Base-by-base conservation (phyloP, 192 early-diverging fungal genomes). In the Podila verticillata region DNA sequence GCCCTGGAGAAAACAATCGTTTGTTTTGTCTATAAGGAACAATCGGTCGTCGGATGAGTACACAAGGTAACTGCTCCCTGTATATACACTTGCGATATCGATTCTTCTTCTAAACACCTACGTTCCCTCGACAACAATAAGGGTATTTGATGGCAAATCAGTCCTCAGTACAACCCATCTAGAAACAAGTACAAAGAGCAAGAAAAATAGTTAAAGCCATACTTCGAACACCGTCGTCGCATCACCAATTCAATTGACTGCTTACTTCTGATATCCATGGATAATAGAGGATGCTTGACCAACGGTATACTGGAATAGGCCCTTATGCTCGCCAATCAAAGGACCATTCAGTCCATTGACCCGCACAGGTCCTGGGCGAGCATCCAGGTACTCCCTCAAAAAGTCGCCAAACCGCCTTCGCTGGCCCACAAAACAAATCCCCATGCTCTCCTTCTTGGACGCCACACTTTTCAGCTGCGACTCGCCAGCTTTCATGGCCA, bases 371-470 rank as follows among this genome's bases (percentile, higher is more conserved):
- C 82, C 81, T 1, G 70, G 74, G n/a, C 48, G 48, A 3, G 24
- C 8, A 13, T 70, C 62, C 59, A 83, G 29, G 48, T 79, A 84
- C 77, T 86, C 71, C 75, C 83, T 86, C 36, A 96, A 66, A 67
- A 99, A 97, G 20, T 91, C 87, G 7, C 91, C 87, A 83, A 96
- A 99, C 30, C 81, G 75, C 2, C 84, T 84, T 3, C 91, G 87
- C 69, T 96, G 91, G 7, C 96, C 96, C 5, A 99, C 91, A 88
- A 99, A 97, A 65, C 97, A 99, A 22, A 99, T 95, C 0, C 97
- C 97, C 95, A 96, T 96, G 73, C 94, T 96, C 75, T 99, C 97
- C 58, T 82, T 84, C 79, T 94, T 93, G 36, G 83, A 84, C 0
- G 91, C 84, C 0, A 91, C 90, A 2, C 87, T 91, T 5, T 72